Percentiles rank a stretch among this genome's conserved stretches.
Evolutionary conservation across 768 basidiomycete genomes (phyloP).

Genomic region (Lactarius tabidus): DNA sequence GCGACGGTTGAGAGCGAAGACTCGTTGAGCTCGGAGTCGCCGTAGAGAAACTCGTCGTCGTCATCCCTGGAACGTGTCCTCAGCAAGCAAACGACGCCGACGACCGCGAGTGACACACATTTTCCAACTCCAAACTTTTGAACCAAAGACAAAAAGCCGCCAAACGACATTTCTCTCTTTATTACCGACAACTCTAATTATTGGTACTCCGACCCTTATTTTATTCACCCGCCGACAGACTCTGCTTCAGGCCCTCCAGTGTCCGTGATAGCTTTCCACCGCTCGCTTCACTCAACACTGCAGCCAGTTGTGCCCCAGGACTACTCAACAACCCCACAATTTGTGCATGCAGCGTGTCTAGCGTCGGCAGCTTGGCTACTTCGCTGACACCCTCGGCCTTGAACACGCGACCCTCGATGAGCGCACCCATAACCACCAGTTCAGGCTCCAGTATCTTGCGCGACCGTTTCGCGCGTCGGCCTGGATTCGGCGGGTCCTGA

Average conservation of each 20-base stretch:
- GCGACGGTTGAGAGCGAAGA: slow-evolving; percentile 28
- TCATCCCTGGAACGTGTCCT: slow-evolving; percentile 29
- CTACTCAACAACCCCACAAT: slow-evolving; percentile 79
- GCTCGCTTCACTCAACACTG: slow-evolving; percentile 61
- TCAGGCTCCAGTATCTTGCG: slow-evolving; percentile 57
- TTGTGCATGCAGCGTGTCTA: slow-evolving; percentile 76
- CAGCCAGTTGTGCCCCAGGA: slow-evolving; percentile 70
- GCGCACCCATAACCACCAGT: slow-evolving; percentile 67
- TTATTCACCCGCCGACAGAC: slow-evolving; percentile 43
- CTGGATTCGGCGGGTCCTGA: slow-evolving; percentile 65
- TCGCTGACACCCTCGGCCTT: slow-evolving; percentile 53
- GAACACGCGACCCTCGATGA: slow-evolving; percentile 75
- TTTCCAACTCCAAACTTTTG: neutral
- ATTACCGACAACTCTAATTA: neutral
- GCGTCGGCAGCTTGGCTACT: slow-evolving; percentile 69
- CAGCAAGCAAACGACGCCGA: slow-evolving; percentile 13
- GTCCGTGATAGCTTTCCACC: slow-evolving; percentile 69
- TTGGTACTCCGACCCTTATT: neutral
- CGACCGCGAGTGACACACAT: slow-evolving; percentile 21
- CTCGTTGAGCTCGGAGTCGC: slow-evolving; percentile 27
- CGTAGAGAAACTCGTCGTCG: slow-evolving; percentile 36
- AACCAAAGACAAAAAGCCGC: neutral
- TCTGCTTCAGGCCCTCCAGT: slow-evolving; percentile 67
- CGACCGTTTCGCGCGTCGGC: slow-evolving; percentile 59
- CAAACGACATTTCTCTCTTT: neutral